Evolutionary conservation across 1,284 basidiomycete genomes (phyloP), one percentile per base, ranked within the genome.

Genomic region (Rhodotorula mucilaginosa): DNA sequence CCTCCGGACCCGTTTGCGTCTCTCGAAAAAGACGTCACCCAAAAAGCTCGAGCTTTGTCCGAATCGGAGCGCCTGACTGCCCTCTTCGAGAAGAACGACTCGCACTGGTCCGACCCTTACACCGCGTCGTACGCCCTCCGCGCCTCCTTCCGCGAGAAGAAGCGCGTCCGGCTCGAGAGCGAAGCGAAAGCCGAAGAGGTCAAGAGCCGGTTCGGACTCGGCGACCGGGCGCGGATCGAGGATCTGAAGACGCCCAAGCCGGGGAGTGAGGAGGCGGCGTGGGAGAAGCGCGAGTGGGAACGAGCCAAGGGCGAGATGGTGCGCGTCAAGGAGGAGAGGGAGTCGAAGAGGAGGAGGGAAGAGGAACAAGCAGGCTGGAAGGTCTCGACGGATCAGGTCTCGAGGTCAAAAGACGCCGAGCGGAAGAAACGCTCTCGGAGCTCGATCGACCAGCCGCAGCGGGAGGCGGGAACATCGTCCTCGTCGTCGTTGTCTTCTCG

Each of bases 51-150:
- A 73, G 84, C 89, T 54, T 87, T 87, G 61, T 87, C 87, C 68
- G 87, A 88, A 73, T 84, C 88, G 58, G 89, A 89, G 10, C 89
- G 93, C 1, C 82, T 98, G 15, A 88, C 90, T 76, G 87, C 90
- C 13, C 83, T 99, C 19, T 88, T 92, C 78, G 83, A 86, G 19
- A 83, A 87, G 1, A 90, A 90, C 4, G 88, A 90, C 66, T 86
- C 87, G 29, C 88, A 88, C 73, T 91, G 90, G 76, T 81, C 87
- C 3, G 94, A 98, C 81, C 96, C 96, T 0, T 97, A 95, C 79
- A 74, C 85, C 0, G 86, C 90, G 29, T 96, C 93, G 8, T 80
- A 83, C 10, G 87, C 87, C 67, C 85, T 90, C 12, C 87, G 97
- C 48, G 89, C 89, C 76, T 85, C 85, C 26, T 97, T 98, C 79